phyloP scores from a whole-genome alignment of 164 flowering plant species.

The Vitis cinerea region DNA sequence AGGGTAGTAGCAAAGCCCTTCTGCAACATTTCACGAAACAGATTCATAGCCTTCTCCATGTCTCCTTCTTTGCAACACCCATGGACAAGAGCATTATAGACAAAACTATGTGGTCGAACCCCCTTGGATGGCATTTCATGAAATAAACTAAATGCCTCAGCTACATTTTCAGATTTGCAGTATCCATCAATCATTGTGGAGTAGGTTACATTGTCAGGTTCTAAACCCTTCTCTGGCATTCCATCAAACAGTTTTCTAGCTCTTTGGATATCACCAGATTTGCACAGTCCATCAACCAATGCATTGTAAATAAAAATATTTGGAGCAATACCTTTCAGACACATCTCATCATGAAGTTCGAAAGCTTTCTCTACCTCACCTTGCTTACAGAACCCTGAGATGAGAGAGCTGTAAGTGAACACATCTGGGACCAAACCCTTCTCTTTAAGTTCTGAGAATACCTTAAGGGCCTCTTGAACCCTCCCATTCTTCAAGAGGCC shows the following conservation, averaged over 20 bases:
- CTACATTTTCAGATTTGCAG: constrained; percentile 57
- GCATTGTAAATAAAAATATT: constrained; percentile 62
- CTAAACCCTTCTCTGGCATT: constrained; percentile 48
- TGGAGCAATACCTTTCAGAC: constrained; percentile 48
- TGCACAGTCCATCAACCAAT: constrained; percentile 60
- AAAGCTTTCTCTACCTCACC: constrained; percentile 53
- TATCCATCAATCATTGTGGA: constrained; percentile 67
- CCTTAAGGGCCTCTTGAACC: constrained; percentile 53
- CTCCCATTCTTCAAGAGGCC: constrained; percentile 62
- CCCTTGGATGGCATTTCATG: constrained; percentile 54
- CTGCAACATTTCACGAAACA: constrained; percentile 49
- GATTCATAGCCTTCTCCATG: constrained; percentile 52
- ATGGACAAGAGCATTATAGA: constrained; percentile 53
- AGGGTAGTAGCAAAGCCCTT: constrained; percentile 49
- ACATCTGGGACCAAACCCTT: constrained; percentile 64
- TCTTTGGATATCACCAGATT: constrained; percentile 48
- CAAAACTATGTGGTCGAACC: constrained; percentile 48
- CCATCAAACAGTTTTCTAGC: constrained; percentile 54
- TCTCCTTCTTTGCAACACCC: constrained; percentile 65
- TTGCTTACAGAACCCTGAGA: constrained; percentile 61
- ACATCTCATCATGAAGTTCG: constrained; percentile 54
- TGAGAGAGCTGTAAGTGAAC: constrained; percentile 50
- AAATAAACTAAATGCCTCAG: constrained; percentile 56
- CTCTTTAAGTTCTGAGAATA: constrained; percentile 48
- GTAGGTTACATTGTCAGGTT: constrained; percentile 51